Conservation (phyloP, 257 asterid genomes). For the Cinchona pubescens region DNA sequence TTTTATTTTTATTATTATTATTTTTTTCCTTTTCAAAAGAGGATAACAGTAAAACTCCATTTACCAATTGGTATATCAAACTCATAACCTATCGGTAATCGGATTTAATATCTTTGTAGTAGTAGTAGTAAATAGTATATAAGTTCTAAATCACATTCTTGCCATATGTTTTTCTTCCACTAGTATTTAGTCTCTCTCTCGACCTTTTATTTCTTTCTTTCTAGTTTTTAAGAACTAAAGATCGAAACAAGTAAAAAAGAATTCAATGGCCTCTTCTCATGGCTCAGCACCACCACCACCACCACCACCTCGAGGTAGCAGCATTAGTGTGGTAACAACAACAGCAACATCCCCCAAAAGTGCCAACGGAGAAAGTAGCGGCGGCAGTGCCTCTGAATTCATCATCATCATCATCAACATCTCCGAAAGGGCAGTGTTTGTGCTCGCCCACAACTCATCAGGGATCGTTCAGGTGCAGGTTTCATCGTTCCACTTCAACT, state of each 20-base stretch:
- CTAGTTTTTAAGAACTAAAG: no score
- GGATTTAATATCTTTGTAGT: no score
- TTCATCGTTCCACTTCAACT: constrained; percentile 37
- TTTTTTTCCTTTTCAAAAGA: no score
- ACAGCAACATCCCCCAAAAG: constrained; percentile 18
- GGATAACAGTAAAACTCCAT: no score
- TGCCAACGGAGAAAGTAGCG: neutral
- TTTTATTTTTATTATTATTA: neutral
- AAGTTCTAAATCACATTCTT: neutral
- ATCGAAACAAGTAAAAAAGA: neutral
- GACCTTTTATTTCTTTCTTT: neutral
- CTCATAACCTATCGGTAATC: no score
- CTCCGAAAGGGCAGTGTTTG: constrained; percentile 43
- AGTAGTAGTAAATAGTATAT: no score
- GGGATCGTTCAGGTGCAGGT: constrained; percentile 50
- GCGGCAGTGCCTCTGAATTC: neutral
- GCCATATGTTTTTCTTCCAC: neutral
- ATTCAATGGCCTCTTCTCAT: constrained; percentile 16
- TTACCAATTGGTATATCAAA: no score
- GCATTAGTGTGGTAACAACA: constrained; percentile 16
- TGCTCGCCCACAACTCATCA: constrained; percentile 60
- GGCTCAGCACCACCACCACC: no score
- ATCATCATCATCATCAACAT: constrained; percentile 4
- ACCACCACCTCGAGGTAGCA: neutral
- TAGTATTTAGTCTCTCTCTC: neutral